Evolutionary conservation across 1,284 basidiomycete species (phyloP).

Genomic region (Pseudozyma thailandica): DNA sequence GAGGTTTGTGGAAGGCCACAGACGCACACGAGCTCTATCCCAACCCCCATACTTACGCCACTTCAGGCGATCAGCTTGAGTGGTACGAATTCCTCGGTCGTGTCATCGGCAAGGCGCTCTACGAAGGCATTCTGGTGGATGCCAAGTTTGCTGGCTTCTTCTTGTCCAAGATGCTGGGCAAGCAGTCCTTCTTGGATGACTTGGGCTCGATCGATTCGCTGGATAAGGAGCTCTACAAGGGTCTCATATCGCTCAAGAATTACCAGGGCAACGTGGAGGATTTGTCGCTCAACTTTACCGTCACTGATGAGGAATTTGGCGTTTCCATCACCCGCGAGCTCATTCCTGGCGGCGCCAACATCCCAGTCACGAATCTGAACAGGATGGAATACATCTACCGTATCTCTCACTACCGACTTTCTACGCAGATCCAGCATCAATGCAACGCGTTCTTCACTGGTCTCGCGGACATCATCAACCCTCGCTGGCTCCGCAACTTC

Average conservation of each 20-base stretch:
- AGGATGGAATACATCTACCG: conserved; percentile 86
- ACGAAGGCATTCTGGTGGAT: conserved; percentile 96
- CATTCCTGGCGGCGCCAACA: conserved; percentile 82
- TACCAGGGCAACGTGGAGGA: conserved; percentile 89
- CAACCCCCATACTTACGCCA: conserved; percentile 75
- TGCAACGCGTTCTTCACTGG: conserved; percentile 75
- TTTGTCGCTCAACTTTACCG: conserved; percentile 89
- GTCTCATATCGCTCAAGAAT: conserved; percentile 91
- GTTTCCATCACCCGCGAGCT: conserved; percentile 82
- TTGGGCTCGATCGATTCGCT: conserved; percentile 60
- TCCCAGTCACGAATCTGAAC: conserved; percentile 89
- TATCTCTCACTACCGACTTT: conserved; percentile 87
- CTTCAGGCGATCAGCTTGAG: conserved; percentile 64
- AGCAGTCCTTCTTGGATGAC: conserved; percentile 64
- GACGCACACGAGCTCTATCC: conserved; percentile 93
- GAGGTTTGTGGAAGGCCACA: conserved; percentile 91
- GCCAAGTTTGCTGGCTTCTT: conserved; percentile 96
- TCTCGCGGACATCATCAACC: conserved; percentile 64
- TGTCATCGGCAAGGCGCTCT: conserved; percentile 93
- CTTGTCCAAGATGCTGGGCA: conserved; percentile 75
- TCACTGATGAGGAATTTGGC: conserved; percentile 93
- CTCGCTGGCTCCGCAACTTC: conserved; percentile 65
- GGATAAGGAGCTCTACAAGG: conserved; percentile 84
- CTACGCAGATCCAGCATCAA: conserved; percentile 82
- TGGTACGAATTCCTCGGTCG: conserved; percentile 97